These are phyloP conservation scores for Rheum nobile DNA, from an alignment of 148 eudicot genomes.

Conservation along the genomic window DNA sequence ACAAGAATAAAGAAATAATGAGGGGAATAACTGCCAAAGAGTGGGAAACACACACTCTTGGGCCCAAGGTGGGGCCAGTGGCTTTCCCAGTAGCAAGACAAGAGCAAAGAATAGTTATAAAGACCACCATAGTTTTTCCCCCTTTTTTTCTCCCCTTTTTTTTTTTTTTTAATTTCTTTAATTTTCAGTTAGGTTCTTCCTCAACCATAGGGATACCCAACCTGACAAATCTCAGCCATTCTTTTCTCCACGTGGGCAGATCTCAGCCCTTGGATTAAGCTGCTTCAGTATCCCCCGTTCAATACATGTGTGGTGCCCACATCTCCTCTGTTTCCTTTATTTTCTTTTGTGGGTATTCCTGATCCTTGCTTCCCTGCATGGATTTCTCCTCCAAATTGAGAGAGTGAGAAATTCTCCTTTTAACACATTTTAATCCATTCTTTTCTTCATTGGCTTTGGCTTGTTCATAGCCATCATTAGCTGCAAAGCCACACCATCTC, in stretches of 20 bases:
- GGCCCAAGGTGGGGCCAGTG: constrained; percentile 2
- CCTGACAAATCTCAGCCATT: neutral
- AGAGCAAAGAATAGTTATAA: constrained; percentile 9
- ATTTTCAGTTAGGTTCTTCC: constrained; percentile 2
- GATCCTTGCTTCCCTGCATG: constrained; percentile 10
- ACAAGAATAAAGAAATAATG: neutral
- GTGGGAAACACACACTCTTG: constrained; percentile 10
- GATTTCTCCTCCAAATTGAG: constrained; percentile 11
- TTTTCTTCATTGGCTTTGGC: constrained; percentile 6
- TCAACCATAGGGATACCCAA: neutral
- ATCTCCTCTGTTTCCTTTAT: neutral
- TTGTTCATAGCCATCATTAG: constrained; percentile 12
- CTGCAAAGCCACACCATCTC: constrained; percentile 7
- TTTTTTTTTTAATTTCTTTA: neutral
- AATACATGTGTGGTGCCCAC: constrained; percentile 8
- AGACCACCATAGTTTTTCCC: neutral
- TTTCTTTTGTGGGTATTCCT: neutral
- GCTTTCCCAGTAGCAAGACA: constrained; percentile 7
- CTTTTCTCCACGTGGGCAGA: neutral
- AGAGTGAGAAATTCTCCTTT: neutral
- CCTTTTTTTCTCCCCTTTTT: neutral
- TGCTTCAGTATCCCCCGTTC: neutral
- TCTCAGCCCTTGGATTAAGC: neutral
- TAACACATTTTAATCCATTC: neutral
- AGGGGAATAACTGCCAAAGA: constrained; percentile 7